Evolutionary conservation across 2,329 filamentous ascomycete genomes (phyloP).

Genomic region (Claviceps fusiformis): DNA sequence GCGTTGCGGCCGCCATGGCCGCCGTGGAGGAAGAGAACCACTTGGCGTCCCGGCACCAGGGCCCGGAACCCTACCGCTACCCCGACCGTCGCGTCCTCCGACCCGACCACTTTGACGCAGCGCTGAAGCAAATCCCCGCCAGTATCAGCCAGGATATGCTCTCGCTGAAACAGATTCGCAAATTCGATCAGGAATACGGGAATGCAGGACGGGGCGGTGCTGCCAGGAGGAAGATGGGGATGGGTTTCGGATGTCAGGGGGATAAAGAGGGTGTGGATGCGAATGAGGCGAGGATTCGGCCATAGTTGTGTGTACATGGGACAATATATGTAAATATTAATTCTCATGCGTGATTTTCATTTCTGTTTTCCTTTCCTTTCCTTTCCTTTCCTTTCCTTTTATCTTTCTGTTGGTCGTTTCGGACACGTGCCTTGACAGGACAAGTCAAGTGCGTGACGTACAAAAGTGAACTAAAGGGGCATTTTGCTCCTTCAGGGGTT

Average conservation of each 20-base stretch:
- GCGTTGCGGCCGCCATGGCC: slow-evolving; percentile 65
- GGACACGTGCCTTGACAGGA: too few species aligned
- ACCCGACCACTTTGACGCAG: slow-evolving; percentile 66
- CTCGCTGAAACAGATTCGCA: slow-evolving; percentile 70
- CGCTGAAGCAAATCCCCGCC: slow-evolving; percentile 76
- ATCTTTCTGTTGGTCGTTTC: too few species aligned
- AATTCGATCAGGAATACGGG: slow-evolving; percentile 93
- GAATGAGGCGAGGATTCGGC: slow-evolving; percentile 32
- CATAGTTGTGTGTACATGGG: background rate
- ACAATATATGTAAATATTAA: too few species aligned
- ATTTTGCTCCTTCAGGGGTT: too few species aligned
- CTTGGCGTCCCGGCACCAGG: slow-evolving; percentile 22
- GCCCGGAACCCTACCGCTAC: slow-evolving; percentile 40
- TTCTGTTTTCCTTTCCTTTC: background rate
- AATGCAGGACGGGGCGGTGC: slow-evolving; percentile 53
- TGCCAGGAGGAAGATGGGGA: slow-evolving; percentile 30
- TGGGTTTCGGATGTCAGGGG: slow-evolving; percentile 44
- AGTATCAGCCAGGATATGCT: slow-evolving; percentile 92
- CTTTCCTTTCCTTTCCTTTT: background rate
- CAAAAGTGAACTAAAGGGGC: too few species aligned
- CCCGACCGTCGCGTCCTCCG: slow-evolving; percentile 44
- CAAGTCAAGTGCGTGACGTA: too few species aligned
- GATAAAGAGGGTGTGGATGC: slow-evolving; percentile 23
- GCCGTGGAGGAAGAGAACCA: slow-evolving; percentile 61
- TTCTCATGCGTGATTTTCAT: too few species aligned